Evolutionary conservation across 2,329 filamentous ascomycete species (phyloP).

Genomic region (Aspergillus melleus): DNA sequence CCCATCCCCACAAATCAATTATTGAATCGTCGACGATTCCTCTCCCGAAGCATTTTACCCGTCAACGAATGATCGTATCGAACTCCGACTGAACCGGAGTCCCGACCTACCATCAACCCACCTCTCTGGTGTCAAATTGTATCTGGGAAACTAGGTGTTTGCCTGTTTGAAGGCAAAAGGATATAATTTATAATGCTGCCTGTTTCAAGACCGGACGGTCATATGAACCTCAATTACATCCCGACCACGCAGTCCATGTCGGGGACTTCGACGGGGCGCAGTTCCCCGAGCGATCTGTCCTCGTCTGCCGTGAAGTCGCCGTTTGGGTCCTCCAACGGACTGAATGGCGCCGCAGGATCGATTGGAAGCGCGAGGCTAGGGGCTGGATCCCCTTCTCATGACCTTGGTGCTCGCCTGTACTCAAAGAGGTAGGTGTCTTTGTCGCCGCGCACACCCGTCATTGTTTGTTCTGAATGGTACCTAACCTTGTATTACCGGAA

Average conservation of each 20-base stretch:
- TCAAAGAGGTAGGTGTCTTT: constrained; percentile 77
- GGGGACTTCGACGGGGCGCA: constrained; percentile 75
- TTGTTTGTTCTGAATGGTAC: constrained; percentile 10
- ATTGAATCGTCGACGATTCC: neutral
- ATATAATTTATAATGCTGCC: constrained; percentile 90
- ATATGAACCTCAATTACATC: constrained; percentile 81
- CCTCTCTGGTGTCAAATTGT: constrained; percentile 10
- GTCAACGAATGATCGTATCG: constrained; percentile 12
- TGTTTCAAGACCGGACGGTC: constrained; percentile 72
- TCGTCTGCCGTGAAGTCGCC: constrained; percentile 67
- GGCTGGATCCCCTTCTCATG: constrained; percentile 94
- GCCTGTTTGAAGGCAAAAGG: constrained; percentile 23
- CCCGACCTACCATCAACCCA: constrained; percentile 9
- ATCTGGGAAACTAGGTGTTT: constrained; percentile 9
- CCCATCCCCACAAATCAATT: neutral
- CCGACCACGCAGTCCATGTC: constrained; percentile 69
- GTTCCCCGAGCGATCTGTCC: constrained; percentile 75
- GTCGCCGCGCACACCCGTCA: neutral
- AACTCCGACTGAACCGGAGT: constrained; percentile 20
- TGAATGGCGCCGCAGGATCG: constrained; percentile 54
- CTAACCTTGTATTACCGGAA: constrained; percentile 37
- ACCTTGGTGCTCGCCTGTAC: constrained; percentile 77
- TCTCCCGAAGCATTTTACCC: neutral
- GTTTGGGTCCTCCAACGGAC: constrained; percentile 66
- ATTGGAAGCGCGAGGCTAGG: constrained; percentile 69